phyloP scores from a whole-genome alignment of 228 moss, liverwort and hornwort species.

The Sphagnum fallax region DNA sequence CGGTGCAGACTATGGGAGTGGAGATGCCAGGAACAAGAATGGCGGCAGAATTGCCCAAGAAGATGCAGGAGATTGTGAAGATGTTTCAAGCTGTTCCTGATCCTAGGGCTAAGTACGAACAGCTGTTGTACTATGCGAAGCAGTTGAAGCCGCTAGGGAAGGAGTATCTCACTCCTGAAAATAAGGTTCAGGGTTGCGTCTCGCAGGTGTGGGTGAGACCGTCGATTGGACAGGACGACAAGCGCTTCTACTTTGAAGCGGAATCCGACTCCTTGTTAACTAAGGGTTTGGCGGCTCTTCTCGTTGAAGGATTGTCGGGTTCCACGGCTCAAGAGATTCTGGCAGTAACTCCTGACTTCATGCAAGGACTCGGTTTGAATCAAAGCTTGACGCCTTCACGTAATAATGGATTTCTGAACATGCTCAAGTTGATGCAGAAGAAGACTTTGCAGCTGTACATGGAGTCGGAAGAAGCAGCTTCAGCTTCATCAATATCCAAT shows the following conservation, averaged over 20 bases:
- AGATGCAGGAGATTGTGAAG: conserved; percentile 76
- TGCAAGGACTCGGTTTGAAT: conserved; percentile 87
- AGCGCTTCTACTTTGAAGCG: conserved; percentile 55
- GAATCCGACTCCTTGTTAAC: conserved; percentile 89
- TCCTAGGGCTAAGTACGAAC: conserved; percentile 88
- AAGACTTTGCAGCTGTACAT: conserved; percentile 67
- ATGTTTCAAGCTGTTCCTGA: conserved; percentile 71
- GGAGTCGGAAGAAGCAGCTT: conserved; percentile 10
- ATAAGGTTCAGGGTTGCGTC: conserved; percentile 92
- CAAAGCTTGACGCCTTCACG: conserved; percentile 97
- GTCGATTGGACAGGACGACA: conserved; percentile 28
- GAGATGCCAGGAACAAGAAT: no score
- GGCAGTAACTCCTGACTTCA: conserved; percentile 74
- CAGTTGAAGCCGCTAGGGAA: conserved; percentile 59
- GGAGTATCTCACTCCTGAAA: conserved; percentile 59
- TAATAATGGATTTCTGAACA: conserved; percentile 95
- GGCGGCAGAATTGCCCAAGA: conserved; percentile 33
- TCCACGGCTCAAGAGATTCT: conserved; percentile 72
- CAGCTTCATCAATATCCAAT: conserved; percentile 6
- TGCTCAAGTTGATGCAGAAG: conserved; percentile 95
- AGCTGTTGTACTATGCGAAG: conserved; percentile 83
- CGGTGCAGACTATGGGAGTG: no score
- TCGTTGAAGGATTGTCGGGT: conserved; percentile 72
- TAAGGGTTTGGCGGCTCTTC: conserved; percentile 82
- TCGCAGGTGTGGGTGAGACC: conserved; percentile 94